Percentiles rank a stretch among this genome's conserved stretches.
These are phyloP conservation scores for Dendrobium huoshanense DNA, from an alignment of 106 monocot genomes.

Conservation along the genomic window DNA sequence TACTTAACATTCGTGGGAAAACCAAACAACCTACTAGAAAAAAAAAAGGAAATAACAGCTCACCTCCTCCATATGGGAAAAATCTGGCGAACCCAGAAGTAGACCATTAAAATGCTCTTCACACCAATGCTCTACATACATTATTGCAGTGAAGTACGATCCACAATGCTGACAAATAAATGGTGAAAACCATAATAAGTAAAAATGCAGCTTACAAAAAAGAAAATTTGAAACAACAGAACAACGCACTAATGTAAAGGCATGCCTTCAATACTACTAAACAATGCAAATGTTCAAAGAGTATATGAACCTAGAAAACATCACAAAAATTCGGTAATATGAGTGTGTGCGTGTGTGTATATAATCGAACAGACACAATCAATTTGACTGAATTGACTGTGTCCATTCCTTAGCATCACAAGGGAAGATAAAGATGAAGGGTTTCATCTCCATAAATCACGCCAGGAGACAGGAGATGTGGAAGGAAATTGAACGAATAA, in stretches of 20 bases:
- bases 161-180: conserved; percentile 55
- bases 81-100: conserved; percentile 67
- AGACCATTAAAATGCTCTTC: conserved; percentile 77
- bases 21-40: background rate
- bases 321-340: too few relatives aligned
- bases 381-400: too few relatives aligned
- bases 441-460: too few relatives aligned
- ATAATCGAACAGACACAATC: too few relatives aligned
- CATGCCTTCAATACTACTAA: background rate
- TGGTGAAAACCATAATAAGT: background rate
- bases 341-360: too few relatives aligned
- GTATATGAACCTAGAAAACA: too few relatives aligned
- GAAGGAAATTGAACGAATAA: too few relatives aligned
- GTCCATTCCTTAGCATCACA: too few relatives aligned
- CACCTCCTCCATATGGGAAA: conserved; percentile 61
- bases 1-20: background rate
- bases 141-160: conserved; percentile 76
- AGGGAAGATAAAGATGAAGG: too few relatives aligned
- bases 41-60: conserved; percentile 10
- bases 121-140: conserved; percentile 95
- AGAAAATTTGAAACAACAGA: background rate
- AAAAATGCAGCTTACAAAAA: background rate
- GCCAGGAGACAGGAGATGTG: too few relatives aligned
- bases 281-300: background rate
- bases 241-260: background rate